A percentile compares a stretch with the other conserved stretches of the same genome.
These are phyloP conservation scores for Tetrahymena malaccensis DNA, from an alignment of 73 alveolate species.

Conservation along the genomic window DNA sequence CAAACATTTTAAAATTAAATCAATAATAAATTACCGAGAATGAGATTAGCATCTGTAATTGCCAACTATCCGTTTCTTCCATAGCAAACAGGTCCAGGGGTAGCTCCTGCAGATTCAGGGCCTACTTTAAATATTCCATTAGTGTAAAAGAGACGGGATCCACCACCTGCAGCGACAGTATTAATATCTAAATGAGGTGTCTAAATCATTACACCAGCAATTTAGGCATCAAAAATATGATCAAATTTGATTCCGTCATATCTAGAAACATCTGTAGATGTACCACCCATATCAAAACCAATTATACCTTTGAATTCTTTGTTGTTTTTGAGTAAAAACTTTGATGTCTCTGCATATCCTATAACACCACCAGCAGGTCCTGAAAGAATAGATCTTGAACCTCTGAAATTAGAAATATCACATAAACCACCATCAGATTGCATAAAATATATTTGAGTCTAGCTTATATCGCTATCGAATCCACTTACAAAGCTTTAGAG, in stretches of 20 bases:
- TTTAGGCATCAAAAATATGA: constrained; percentile 49
- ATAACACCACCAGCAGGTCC: constrained; percentile 96
- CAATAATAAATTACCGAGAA: constrained; percentile 43
- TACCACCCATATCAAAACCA: constrained; percentile 96
- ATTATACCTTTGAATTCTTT: constrained; percentile 47
- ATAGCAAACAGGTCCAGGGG: constrained; percentile 92
- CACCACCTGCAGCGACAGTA: constrained; percentile 97
- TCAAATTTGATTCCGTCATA: constrained; percentile 16
- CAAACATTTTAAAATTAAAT: no score
- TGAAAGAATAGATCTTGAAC: constrained; percentile 69
- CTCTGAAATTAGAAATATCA: constrained; percentile 44
- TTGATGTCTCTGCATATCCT: constrained; percentile 33
- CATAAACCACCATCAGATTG: constrained; percentile 84
- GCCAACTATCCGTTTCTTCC: constrained; percentile 63
- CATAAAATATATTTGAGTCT: constrained; percentile 59
- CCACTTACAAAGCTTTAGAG: constrained; percentile 40
- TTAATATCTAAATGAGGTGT: constrained; percentile 77
- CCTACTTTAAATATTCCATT: constrained; percentile 81
- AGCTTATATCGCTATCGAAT: constrained; percentile 48
- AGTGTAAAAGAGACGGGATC: constrained; percentile 62
- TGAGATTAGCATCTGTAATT: constrained; percentile 79
- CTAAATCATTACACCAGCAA: constrained; percentile 66
- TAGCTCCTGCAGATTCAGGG: constrained; percentile 85
- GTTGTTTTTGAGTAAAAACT: constrained; percentile 35
- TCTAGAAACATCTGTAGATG: constrained; percentile 83